Percentiles rank a stretch among this genome's conserved stretches.
phyloP scores from a whole-genome alignment of 345 rosid genomes.

The Gossypium ekmanianum region DNA sequence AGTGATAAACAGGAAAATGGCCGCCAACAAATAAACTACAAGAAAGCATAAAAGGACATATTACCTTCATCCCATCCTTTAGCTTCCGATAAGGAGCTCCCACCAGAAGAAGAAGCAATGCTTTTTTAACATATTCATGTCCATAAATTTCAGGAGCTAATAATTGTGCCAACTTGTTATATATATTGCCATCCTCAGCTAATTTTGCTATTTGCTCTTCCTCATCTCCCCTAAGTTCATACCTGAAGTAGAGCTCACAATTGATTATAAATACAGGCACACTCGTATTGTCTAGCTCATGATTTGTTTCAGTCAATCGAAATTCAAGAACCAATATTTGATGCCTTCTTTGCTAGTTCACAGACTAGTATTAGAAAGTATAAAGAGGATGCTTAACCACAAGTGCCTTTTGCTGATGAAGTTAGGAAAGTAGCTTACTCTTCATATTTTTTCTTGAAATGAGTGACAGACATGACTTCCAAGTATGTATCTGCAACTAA shows the following conservation, averaged over 20 bases:
- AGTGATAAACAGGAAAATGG: background rate
- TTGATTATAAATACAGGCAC: background rate
- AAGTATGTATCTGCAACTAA: conserved; percentile 92
- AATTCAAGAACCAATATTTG: background rate
- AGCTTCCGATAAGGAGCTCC: conserved; percentile 94
- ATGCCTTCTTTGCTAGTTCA: background rate
- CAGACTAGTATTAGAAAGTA: conserved; percentile 9
- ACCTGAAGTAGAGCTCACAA: conserved; percentile 42
- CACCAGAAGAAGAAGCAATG: conserved; percentile 89
- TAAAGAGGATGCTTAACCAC: background rate
- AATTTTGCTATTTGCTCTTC: conserved; percentile 79
- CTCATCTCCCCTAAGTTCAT: conserved; percentile 78
- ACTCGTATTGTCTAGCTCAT: background rate
- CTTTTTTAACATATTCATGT: conserved; percentile 94
- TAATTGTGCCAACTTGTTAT: conserved; percentile 80
- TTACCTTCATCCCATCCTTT: conserved; percentile 98
- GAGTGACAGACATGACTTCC: conserved; percentile 85
- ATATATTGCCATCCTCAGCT: conserved; percentile 96
- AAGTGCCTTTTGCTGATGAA: background rate
- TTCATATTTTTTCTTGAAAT: conserved; percentile 94
- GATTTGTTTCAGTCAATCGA: conserved; percentile 2
- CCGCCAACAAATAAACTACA: background rate
- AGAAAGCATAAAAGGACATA: background rate
- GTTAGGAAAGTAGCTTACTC: conserved; percentile 53
- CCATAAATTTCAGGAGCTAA: conserved; percentile 98